These are phyloP conservation scores for Cutaneotrichosporon mucoides DNA, from an alignment of 1,284 basidiomycete species.

Conservation along the genomic window DNA sequence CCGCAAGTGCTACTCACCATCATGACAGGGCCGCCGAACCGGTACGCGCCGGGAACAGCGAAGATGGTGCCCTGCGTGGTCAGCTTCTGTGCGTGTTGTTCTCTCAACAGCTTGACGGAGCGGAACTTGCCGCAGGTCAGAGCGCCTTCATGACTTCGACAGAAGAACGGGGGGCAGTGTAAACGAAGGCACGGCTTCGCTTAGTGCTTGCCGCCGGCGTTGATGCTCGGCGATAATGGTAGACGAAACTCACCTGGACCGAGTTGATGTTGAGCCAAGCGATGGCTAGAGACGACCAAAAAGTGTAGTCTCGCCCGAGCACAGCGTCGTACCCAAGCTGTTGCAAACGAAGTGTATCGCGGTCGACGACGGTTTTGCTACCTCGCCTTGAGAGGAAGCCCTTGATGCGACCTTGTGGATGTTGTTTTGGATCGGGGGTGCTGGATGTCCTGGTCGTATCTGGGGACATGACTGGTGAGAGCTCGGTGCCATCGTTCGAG, in stretches of 20 bases:
- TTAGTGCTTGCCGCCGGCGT: no score
- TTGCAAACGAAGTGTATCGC: conserved; percentile 37
- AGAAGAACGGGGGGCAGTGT: no score
- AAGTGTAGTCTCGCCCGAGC: conserved; percentile 46
- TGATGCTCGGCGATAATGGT: no score
- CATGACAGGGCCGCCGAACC: conserved; percentile 46
- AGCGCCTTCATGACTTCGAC: no score
- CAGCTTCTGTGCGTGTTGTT: no score
- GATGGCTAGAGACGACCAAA: conserved; percentile 47
- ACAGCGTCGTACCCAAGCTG: conserved; percentile 48
- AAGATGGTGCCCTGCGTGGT: conserved; percentile 40
- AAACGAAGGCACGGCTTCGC: no score
- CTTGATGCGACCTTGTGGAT: conserved; percentile 1
- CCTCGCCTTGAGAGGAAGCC: conserved; percentile 3
- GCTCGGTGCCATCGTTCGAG: not conserved
- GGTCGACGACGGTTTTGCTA: conserved; percentile 27
- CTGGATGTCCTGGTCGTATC: conserved; percentile 4
- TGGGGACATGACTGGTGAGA: conserved; percentile 2
- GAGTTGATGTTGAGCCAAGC: conserved; percentile 43
- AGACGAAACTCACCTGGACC: conserved; percentile 30
- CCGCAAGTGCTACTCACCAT: conserved; percentile 24
- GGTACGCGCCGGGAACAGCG: conserved; percentile 43
- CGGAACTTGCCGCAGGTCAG: no score
- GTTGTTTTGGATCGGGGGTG: not conserved
- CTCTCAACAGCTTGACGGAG: no score